phyloP scores from a whole-genome alignment of 2,329 filamentous ascomycete genomes.

The Aspergillus aculeatinus region DNA sequence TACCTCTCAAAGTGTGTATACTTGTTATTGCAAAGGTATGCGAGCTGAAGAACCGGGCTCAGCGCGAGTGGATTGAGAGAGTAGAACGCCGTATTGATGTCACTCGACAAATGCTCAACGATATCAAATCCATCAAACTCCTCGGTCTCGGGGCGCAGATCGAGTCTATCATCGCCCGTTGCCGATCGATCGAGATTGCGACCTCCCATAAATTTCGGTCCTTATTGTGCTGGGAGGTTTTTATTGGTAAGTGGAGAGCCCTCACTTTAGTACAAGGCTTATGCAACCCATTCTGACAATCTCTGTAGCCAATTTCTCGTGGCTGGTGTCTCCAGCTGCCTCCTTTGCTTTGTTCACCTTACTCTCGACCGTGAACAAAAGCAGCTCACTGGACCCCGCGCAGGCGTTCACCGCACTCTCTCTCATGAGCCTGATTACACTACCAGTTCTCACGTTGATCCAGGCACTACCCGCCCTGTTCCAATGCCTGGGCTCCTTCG shows the following conservation, averaged over 20 bases:
- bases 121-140: background rate
- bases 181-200: background rate
- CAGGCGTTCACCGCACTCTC: background rate
- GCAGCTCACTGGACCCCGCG: background rate
- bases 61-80: background rate
- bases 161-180: background rate
- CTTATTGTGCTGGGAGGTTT: background rate
- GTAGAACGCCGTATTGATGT: background rate
- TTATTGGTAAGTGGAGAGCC: background rate
- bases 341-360: background rate
- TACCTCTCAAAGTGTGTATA: background rate
- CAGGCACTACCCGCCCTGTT: background rate
- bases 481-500: background rate
- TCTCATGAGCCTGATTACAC: background rate
- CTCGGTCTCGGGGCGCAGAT: background rate
- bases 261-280: no score
- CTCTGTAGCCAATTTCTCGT: background rate
- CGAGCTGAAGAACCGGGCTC: background rate
- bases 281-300: background rate
- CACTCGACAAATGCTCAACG: background rate
- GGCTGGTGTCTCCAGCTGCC: background rate
- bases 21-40: background rate
- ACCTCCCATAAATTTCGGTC: background rate
- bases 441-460: background rate
- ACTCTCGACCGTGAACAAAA: background rate